Evolutionary conservation across 345 rosid species (phyloP), one percentile per base, ranked within the genome.

Genomic region (Eucalyptus melliodora): DNA sequence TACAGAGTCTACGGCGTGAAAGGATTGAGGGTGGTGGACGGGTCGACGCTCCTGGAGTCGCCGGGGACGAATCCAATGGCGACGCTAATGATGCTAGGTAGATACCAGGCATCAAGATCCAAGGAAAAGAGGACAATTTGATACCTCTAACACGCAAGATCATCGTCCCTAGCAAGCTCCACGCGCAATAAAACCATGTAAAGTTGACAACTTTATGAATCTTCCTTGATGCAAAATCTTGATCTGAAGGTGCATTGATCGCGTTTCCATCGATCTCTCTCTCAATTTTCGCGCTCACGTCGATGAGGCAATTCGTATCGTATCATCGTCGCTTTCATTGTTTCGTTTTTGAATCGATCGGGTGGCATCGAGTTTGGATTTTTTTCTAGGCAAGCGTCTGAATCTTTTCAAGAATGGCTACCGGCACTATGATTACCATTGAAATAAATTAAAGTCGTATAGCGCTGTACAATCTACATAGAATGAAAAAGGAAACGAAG

Each of bases 41-140:
- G 97, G 9, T 96, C 97, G 65, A 97, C 98, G 26, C 94, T 96
- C 67, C 86, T 88, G 82, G 97, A 94, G 87, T 96, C 98, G 31
- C 99, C 98, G 4, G 98, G 98, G 26, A 95, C 98, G 37, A 96
- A 96, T 82, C 98, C 99, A 31, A 95, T 95, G 98, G 97, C 97
- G 3, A 95, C 98, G 5, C 90, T 94, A 10, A 31, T 95, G 88
- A 96, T 96, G 97, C 91, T 95, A 44, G 99, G 99, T 44, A 93
- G 98, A 86, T 97, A 95, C 81, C 97, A 95, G 93, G 97, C 88
- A 90, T 94, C 91, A 93, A 92, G 62, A 91, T 95, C 47, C 92
- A n/a, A 88, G 88, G 88, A 94, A 93, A 89, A 87, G 95, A 86
- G 88, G 90, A 34, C 81, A 69, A 16, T 69, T 69, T 21, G 47